Percentiles rank a stretch among this genome's conserved stretches.
phyloP scores from a whole-genome alignment of 179 eudicot species.

The Dionaea muscipula region DNA sequence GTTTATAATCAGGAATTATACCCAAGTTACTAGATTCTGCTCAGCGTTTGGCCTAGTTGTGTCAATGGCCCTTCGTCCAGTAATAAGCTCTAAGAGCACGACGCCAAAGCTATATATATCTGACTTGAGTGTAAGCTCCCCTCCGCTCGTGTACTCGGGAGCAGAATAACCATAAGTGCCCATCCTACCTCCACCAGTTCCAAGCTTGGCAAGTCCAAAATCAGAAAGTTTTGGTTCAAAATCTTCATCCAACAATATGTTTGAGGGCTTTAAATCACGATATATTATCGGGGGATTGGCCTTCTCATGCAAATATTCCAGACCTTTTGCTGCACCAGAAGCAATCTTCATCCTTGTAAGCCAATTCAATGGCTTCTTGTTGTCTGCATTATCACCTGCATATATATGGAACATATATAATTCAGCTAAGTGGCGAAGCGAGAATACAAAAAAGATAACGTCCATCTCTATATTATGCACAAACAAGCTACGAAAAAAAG shows the following conservation, averaged over 20 bases:
- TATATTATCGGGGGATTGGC: constrained; percentile 38
- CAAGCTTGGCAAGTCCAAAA: constrained; percentile 33
- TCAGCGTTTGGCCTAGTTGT: constrained; percentile 37
- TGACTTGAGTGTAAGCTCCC: constrained; percentile 36
- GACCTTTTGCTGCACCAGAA: constrained; percentile 32
- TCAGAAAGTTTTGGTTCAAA: constrained; percentile 38
- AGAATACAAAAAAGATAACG: neutral
- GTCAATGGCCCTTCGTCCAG: constrained; percentile 34
- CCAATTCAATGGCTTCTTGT: constrained; percentile 31
- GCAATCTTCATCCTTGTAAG: constrained; percentile 42
- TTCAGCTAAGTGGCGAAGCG: neutral
- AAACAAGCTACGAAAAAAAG: neutral
- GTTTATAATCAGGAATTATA: too few relatives aligned
- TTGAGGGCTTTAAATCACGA: constrained; percentile 35
- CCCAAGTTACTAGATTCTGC: constrained; percentile 46
- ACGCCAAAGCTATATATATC: constrained; percentile 44
- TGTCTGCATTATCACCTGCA: constrained; percentile 26
- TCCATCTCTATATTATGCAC: neutral
- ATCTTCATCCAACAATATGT: constrained; percentile 26
- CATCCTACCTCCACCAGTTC: constrained; percentile 35
- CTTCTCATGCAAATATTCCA: constrained; percentile 37
- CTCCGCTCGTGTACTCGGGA: constrained; percentile 37
- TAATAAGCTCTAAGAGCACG: constrained; percentile 32
- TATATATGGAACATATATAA: neutral
- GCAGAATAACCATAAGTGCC: constrained; percentile 42